A percentile compares a stretch with the other conserved stretches of the same genome.
Evolutionary conservation across 148 eudicot genomes (phyloP).

Genomic region (Silene conica): DNA sequence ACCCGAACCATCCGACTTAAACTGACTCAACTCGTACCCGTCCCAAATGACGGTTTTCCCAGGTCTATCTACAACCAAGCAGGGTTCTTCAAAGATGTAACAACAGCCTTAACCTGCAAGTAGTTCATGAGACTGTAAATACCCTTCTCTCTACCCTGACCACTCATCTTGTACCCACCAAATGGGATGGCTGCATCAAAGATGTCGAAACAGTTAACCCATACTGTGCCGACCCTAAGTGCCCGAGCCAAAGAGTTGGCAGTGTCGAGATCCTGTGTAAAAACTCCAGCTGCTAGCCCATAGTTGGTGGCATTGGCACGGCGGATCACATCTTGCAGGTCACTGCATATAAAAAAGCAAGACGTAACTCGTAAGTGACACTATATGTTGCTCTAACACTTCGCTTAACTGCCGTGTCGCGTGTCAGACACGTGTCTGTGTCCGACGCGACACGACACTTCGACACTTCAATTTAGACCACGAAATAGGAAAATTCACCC

Average conservation of each 20-base stretch:
- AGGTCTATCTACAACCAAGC: conserved; percentile 41
- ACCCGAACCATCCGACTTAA: too few species aligned
- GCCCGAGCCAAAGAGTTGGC: conserved; percentile 55
- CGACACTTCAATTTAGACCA: too few species aligned
- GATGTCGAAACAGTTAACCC: conserved; percentile 54
- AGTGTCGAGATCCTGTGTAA: conserved; percentile 52
- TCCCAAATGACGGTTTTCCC: neutral
- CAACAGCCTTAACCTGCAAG: conserved; percentile 60
- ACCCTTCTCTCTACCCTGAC: conserved; percentile 57
- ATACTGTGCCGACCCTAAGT: conserved; percentile 52
- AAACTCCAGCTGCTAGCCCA: conserved; percentile 61
- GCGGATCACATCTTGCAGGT: conserved; percentile 41
- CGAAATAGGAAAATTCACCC: too few species aligned
- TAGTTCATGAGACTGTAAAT: conserved; percentile 45
- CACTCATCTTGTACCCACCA: conserved; percentile 70
- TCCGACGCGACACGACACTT: too few species aligned
- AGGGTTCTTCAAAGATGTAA: conserved; percentile 53
- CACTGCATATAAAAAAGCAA: conserved; percentile 28
- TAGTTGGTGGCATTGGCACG: conserved; percentile 41
- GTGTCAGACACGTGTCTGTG: too few species aligned
- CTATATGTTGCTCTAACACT: too few species aligned
- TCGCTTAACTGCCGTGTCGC: too few species aligned
- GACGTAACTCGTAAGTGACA: too few species aligned
- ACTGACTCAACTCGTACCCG: neutral
- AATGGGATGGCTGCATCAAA: conserved; percentile 59